Evolutionary conservation across 768 basidiomycete species (phyloP).

Genomic region (Leccinellum luteum): DNA sequence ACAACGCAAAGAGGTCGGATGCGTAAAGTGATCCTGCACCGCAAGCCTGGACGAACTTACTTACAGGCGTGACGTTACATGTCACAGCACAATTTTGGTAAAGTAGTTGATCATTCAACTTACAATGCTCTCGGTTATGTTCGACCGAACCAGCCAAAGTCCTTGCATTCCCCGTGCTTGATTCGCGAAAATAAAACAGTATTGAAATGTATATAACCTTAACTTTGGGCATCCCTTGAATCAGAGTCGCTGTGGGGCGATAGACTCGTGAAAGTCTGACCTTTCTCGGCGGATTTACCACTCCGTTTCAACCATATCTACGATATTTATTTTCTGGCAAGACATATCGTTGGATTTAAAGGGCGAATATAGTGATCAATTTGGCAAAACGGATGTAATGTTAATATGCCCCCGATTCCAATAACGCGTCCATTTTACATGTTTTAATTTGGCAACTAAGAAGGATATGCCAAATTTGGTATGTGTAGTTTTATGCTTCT

Average conservation of each 20-base stretch:
- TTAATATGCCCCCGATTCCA: background rate
- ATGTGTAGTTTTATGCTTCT: conserved; percentile 21
- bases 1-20: conserved; percentile 19
- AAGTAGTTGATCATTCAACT: conserved; percentile 29
- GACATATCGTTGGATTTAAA: background rate
- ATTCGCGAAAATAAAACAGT: background rate
- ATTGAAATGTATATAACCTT: no score
- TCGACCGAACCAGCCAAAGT: conserved; percentile 7
- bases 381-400: background rate
- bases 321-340: background rate
- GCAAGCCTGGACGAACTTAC: conserved; percentile 33
- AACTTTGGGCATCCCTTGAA: background rate
- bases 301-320: background rate
- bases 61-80: conserved; percentile 37
- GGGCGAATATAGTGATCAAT: background rate
- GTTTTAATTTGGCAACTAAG: background rate
- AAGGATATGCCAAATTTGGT: conserved; percentile 25
- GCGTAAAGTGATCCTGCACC: conserved; percentile 27
- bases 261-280: background rate
- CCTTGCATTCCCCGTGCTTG: background rate
- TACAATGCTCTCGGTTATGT: conserved; percentile 17
- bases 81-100: conserved; percentile 33
- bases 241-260: background rate
- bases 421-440: background rate
- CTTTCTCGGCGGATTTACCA: background rate